Evolutionary conservation across 2,329 filamentous ascomycete species (phyloP), one percentile per base, ranked within the genome.

Genomic region (Penicillium thymicola): DNA sequence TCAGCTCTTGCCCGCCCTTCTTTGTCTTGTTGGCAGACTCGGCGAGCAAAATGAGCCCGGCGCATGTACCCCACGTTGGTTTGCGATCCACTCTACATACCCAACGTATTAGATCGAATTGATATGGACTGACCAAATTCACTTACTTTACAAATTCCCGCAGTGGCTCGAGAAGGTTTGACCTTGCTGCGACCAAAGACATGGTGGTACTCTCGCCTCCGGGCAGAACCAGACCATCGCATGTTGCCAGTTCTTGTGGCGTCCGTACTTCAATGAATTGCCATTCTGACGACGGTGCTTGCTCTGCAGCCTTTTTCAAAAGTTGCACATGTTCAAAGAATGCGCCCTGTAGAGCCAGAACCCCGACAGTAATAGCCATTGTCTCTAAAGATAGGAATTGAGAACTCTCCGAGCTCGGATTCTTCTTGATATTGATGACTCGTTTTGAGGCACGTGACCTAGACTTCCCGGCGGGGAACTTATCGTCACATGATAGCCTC

Each of bases 201-300:
- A 99, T 95, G 4, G 93, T 88, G 1, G 94, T 97, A 76, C 91
- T 96, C 75, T 99, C 94, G 59, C 94, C 94, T 51, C 94, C 94
- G 3, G 94, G 94, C 45, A 99, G 85, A 69, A 99, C 85, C 42
- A 99, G 82, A 27, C 86, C 93, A 73, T 93, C 85, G 76, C 92
- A 97, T 64, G 72, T 73, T 5, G 81, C 77, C 32, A 99, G 82
- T 67, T 96, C 83, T 7, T 79, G 76, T 2, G 84, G 77, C 7
- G 88, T 97, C 57, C 93, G 88, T 45, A 97, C 90, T 74, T 96
- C 88, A 61, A 88, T 80, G 69, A 94, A 90, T 27, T 74, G 70
- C 77, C 90, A 87, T 44, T 72, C 48, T 27, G 64, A 58, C 18
- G 61, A 64, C 21, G 48, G 58, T 45, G 57, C 44, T 57, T 59